Evolutionary conservation across 805 yeast genomes (phyloP).

Genomic region (Ogataea populi-albae): DNA sequence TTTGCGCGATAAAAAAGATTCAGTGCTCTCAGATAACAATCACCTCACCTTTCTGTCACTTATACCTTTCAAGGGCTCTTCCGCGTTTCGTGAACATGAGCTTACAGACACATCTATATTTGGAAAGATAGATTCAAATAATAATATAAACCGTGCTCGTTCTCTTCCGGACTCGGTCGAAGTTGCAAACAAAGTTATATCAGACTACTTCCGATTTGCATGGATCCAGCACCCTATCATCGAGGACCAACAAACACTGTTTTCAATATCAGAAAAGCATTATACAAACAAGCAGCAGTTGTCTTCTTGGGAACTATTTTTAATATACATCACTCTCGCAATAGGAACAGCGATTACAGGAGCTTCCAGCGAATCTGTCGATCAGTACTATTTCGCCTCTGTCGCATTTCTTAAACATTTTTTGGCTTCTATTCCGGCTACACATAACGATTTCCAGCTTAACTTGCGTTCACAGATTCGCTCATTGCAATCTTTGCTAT

Average conservation of each 20-base stretch:
- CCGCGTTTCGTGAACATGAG: conserved; percentile 8
- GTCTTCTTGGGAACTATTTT: conserved; percentile 13
- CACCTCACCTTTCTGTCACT: conserved; percentile 16
- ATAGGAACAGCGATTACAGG: conserved; percentile 22
- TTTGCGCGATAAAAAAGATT: conserved; percentile 1
- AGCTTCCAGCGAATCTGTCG: conserved; percentile 7
- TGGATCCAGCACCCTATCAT: conserved; percentile 23
- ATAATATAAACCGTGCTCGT: not conserved
- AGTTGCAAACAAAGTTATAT: conserved; percentile 8
- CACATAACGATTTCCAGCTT: conserved; percentile 2
- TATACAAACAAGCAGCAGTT: conserved; percentile 3
- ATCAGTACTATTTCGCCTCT: conserved; percentile 14
- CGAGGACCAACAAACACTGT: conserved; percentile 8
- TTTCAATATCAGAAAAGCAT: conserved; percentile 2
- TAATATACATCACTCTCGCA: conserved; percentile 13
- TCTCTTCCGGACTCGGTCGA: conserved; percentile 9
- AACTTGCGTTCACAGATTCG: conserved; percentile 27
- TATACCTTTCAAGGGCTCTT: conserved; percentile 15
- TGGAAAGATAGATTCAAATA: conserved; percentile 12
- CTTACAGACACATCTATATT: conserved; percentile 15
- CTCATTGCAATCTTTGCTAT: conserved; percentile 38
- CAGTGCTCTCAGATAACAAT: conserved; percentile 10
- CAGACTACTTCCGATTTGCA: conserved; percentile 16
- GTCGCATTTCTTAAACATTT: conserved; percentile 13
- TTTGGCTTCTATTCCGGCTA: conserved; percentile 10